Conservation (phyloP, 2,329 filamentous ascomycete species). For the Zymoseptoria ardabiliae region DNA sequence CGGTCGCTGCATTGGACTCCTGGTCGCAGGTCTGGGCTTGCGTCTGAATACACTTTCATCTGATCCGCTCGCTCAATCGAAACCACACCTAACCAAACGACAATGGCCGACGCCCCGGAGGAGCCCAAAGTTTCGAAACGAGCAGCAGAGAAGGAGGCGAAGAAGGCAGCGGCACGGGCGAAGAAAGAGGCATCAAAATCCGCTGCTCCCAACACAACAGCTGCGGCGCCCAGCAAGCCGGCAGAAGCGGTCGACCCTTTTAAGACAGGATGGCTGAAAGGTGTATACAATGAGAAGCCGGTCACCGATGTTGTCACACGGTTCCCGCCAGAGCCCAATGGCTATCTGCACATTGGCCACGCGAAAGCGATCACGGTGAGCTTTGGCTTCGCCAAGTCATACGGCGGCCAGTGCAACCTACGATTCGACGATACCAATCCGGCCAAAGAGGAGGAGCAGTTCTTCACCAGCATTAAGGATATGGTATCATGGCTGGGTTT, state of each 20-base stretch:
- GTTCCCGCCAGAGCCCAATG: slow-evolving; percentile 64
- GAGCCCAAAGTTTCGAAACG: slow-evolving; percentile 39
- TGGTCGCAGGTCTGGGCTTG: background rate
- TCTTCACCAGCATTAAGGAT: slow-evolving; percentile 82
- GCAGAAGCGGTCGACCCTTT: slow-evolving; percentile 42
- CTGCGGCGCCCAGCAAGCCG: slow-evolving; percentile 18
- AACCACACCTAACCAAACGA: background rate
- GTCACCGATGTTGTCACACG: slow-evolving; percentile 40
- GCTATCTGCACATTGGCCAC: slow-evolving; percentile 87
- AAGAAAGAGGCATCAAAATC: slow-evolving; percentile 36
- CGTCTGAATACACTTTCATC: background rate
- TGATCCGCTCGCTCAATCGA: background rate
- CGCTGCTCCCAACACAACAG: slow-evolving; percentile 4
- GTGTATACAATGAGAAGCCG: slow-evolving; percentile 45
- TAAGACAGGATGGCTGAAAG: slow-evolving; percentile 43
- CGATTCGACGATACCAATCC: slow-evolving; percentile 95
- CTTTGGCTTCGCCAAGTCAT: slow-evolving; percentile 84
- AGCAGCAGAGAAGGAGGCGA: slow-evolving; percentile 43
- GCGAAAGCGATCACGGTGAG: slow-evolving; percentile 94
- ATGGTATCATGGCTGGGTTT: slow-evolving; percentile 85
- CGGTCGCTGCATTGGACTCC: background rate
- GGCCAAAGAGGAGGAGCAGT: slow-evolving; percentile 82
- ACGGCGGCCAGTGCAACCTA: slow-evolving; percentile 69
- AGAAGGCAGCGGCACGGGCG: slow-evolving; percentile 43
- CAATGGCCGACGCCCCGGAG: slow-evolving; percentile 27